Percentiles rank a stretch among this genome's conserved stretches.
These are phyloP conservation scores for Ephemerocybe angulata DNA, from an alignment of 768 basidiomycete genomes.

Conservation along the genomic window DNA sequence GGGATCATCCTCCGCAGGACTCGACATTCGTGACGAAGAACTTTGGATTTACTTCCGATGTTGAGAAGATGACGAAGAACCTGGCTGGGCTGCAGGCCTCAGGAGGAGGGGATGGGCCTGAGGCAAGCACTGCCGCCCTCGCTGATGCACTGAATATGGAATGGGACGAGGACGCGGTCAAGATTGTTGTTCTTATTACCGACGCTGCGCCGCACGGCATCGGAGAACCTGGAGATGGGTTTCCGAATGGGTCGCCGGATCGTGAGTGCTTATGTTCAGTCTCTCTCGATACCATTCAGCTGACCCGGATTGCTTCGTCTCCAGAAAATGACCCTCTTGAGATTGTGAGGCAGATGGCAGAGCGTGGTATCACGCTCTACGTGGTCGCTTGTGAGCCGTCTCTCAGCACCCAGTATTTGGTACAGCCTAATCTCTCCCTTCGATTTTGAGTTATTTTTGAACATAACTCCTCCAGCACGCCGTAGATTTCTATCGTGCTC, in stretches of 20 bases:
- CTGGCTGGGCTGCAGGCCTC: slow-evolving; percentile 38
- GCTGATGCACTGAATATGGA: slow-evolving; percentile 44
- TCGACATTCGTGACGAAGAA: slow-evolving; percentile 46
- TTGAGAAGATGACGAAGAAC: slow-evolving; percentile 40
- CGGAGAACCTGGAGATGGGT: slow-evolving; percentile 49
- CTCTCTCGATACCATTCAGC: neutral
- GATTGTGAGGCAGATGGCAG: slow-evolving; percentile 41
- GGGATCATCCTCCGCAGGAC: slow-evolving; percentile 56
- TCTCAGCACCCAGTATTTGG: slow-evolving; percentile 22
- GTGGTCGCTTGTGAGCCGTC: slow-evolving; percentile 54
- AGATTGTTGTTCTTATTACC: slow-evolving; percentile 54
- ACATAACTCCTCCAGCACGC: slow-evolving; percentile 14
- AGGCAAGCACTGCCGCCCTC: slow-evolving; percentile 54
- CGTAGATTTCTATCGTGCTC: slow-evolving; percentile 27
- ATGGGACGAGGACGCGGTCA: slow-evolving; percentile 48
- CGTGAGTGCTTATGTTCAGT: slow-evolving; percentile 18
- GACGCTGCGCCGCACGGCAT: slow-evolving; percentile 61
- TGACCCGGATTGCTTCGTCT: neutral
- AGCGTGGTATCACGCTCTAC: slow-evolving; percentile 50
- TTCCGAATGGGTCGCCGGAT: slow-evolving; percentile 23
- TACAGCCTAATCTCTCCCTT: slow-evolving; percentile 8
- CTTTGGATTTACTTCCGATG: slow-evolving; percentile 48
- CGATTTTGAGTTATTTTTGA: neutral
- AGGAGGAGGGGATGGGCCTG: slow-evolving; percentile 53
- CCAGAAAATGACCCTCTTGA: slow-evolving; percentile 29